Evolutionary conservation across 495 filamentous ascomycete species (phyloP).

Genomic region (Talaromyces ruber): DNA sequence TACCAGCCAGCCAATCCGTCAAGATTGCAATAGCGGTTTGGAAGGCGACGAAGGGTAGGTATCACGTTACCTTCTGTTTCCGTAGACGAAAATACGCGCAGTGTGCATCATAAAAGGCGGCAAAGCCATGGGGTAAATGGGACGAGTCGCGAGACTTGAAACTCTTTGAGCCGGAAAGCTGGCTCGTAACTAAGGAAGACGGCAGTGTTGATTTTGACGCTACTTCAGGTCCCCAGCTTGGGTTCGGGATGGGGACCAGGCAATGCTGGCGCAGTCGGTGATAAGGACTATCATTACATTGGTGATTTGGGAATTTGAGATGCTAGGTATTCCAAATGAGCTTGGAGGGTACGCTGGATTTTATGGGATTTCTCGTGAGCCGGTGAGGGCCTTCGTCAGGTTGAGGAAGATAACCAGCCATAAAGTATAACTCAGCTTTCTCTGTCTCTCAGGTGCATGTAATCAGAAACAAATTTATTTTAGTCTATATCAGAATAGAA

Average conservation of each 20-base stretch:
- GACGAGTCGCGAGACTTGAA: neutral
- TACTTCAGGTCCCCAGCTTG: neutral
- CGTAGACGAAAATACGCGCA: neutral
- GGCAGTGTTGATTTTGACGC: neutral
- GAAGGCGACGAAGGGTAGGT: conserved; percentile 38
- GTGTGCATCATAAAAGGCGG: neutral
- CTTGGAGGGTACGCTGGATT: neutral
- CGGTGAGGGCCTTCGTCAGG: neutral
- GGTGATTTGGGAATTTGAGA: neutral
- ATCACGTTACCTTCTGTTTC: too few relatives aligned
- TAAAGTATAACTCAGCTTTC: too few relatives aligned
- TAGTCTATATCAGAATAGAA: neutral
- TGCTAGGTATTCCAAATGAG: neutral
- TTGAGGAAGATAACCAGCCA: neutral
- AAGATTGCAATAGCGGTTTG: conserved; percentile 23
- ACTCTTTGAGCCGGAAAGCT: neutral
- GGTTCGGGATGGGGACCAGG: neutral
- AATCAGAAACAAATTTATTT: neutral
- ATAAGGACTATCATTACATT: neutral
- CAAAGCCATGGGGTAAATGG: neutral
- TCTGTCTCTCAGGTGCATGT: too few relatives aligned
- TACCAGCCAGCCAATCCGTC: conserved; percentile 36
- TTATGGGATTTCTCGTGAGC: neutral
- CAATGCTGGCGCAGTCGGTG: neutral
- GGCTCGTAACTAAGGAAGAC: neutral